Base-by-base conservation (phyloP, 371 early-diverging fungal species). In the Saksenaea vasiformis region DNA sequence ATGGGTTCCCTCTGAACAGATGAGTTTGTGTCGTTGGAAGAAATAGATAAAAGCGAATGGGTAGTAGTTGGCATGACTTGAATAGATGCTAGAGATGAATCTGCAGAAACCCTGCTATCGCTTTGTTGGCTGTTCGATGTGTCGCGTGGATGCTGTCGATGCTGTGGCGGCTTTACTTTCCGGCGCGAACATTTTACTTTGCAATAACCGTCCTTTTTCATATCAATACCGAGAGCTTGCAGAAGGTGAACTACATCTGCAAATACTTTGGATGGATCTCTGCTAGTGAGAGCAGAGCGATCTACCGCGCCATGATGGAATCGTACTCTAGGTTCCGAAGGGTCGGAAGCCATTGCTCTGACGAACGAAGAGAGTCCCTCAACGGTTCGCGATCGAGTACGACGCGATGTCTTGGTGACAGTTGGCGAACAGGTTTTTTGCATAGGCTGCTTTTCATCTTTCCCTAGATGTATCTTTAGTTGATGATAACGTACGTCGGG, bases 1-100 rank as follows among this genome's bases (percentile, higher is more conserved):
- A 95, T 92, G 5, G 97, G 94, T 36, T 76, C 76, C 8, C 58
- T 67, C 11, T 56, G 61, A 41, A n/a, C 36, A n/a, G 55, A 37
- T 26, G 1, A 8, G 28, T 14, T 56, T 43, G 5, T 37, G 36
- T n/a, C 28, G 41, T 0, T 47, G 17, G 22, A 17, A 10, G 24
- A 47, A 5, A 10, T 22, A 0, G 51, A 47, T 22, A 47, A 22
- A 22, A 47, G 22, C 8, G 51, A 47, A 5, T 17, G 27, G 3
- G 51, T 47, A 22, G 17, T 47, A 47, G 51, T 47, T 4, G 51
- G 51, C 22, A 47, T 22, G 22, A 22, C 51, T 22, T 47, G 17
- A 22, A 47, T 47, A 22, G 51, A 47, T 47, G 51, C 51, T 22
- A 47, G 22, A 10, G 51, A 47, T 22, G 51, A 47, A 22, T 47